Percentiles rank a stretch among this genome's conserved stretches.
These are phyloP conservation scores for Pestalotiopsis sp. DNA, from an alignment of 2,329 filamentous ascomycete genomes.

Conservation along the genomic window DNA sequence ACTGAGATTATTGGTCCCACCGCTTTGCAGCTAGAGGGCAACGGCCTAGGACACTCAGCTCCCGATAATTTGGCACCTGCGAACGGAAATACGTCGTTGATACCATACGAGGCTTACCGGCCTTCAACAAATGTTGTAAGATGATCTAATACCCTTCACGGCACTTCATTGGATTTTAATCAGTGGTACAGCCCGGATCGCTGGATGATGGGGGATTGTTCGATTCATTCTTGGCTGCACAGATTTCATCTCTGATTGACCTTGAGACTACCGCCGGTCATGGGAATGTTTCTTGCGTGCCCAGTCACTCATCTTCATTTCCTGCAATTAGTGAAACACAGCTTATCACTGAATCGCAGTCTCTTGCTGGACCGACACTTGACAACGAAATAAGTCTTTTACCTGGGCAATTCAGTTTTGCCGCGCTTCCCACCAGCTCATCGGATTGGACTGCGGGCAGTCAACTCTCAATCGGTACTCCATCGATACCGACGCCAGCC, in stretches of 20 bases:
- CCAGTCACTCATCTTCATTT: background rate
- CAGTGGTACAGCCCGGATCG: background rate
- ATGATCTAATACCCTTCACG: background rate
- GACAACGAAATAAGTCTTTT: background rate
- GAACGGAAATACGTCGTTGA: background rate
- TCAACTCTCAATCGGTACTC: background rate
- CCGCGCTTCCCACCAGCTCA: background rate
- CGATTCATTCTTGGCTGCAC: background rate
- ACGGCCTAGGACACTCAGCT: background rate
- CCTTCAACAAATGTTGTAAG: background rate
- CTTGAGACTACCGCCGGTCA: background rate
- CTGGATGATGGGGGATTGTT: background rate
- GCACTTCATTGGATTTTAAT: background rate
- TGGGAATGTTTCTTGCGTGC: no score
- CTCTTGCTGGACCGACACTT: background rate
- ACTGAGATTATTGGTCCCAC: background rate
- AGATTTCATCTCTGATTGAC: background rate
- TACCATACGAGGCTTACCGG: background rate
- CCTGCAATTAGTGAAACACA: background rate
- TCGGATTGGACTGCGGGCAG: background rate
- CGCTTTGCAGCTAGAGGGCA: background rate
- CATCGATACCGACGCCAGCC: background rate
- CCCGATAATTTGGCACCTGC: no score
- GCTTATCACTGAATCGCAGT: background rate
- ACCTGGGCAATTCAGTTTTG: rapidly evolving